These are phyloP conservation scores for Penicillium macrosclerotiorum DNA, from an alignment of 495 filamentous ascomycete genomes.

Conservation along the genomic window DNA sequence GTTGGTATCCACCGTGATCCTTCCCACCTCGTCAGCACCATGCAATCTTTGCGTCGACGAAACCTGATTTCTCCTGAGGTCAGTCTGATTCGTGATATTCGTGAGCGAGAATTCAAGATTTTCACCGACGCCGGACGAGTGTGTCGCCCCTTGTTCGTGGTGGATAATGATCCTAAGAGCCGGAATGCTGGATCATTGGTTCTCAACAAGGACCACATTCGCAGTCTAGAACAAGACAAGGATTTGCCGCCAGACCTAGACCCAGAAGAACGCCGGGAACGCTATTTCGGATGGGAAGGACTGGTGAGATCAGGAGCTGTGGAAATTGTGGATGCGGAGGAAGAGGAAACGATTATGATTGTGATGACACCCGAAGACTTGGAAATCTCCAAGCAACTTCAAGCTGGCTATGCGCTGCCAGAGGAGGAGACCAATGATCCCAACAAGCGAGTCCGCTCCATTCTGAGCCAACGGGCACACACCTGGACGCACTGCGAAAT, in stretches of 20 bases:
- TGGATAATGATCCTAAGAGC: conserved; percentile 72
- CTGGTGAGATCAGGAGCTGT: conserved; percentile 77
- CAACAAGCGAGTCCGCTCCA: conserved; percentile 82
- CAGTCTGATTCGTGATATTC: conserved; percentile 89
- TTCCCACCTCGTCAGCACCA: conserved; percentile 70
- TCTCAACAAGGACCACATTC: conserved; percentile 77
- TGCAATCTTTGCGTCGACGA: conserved; percentile 72
- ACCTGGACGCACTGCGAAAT: conserved; percentile 98
- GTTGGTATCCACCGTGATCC: conserved; percentile 84
- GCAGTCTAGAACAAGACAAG: conserved; percentile 66
- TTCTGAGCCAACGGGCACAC: conserved; percentile 75
- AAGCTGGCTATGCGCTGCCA: conserved; percentile 60
- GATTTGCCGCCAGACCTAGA: conserved; percentile 56
- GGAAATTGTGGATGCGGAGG: conserved; percentile 95
- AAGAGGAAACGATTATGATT: conserved; percentile 98
- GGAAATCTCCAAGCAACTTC: conserved; percentile 64
- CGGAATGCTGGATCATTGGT: conserved; percentile 73
- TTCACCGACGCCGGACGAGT: conserved; percentile 96
- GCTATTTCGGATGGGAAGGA: conserved; percentile 83
- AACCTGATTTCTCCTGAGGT: conserved; percentile 83
- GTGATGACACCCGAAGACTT: conserved; percentile 97
- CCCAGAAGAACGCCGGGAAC: conserved; percentile 55
- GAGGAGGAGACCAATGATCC: conserved; percentile 58
- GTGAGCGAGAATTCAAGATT: conserved; percentile 96
- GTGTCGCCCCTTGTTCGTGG: conserved; percentile 85